phyloP scores from a whole-genome alignment of 352 stramenopile genomes.

The Porosira glacialis region DNA sequence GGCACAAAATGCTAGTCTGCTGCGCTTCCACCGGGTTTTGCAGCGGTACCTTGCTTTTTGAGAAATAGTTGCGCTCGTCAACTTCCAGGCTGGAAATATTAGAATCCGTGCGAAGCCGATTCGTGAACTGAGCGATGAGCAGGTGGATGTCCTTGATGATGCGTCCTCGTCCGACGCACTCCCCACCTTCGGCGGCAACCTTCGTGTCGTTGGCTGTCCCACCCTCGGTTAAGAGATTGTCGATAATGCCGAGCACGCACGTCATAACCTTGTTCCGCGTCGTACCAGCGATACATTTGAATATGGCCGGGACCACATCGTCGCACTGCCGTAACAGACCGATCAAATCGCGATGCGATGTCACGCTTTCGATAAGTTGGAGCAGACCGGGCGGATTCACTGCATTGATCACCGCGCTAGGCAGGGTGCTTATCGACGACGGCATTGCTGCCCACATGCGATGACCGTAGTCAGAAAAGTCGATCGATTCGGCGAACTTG shows the following conservation, averaged over 20 bases:
- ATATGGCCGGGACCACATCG: slow-evolving; percentile 51
- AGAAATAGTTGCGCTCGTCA: slow-evolving; percentile 8
- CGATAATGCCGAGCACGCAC: slow-evolving; percentile 61
- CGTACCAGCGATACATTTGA: slow-evolving; percentile 70
- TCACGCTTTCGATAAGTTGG: slow-evolving; percentile 65
- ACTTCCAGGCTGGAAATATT: slow-evolving; percentile 43
- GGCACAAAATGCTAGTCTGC: slow-evolving; percentile 74
- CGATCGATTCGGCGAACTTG: slow-evolving; percentile 65
- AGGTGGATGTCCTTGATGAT: slow-evolving; percentile 59
- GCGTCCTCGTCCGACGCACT: slow-evolving; percentile 31
- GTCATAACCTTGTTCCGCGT: slow-evolving; percentile 64
- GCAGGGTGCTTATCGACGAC: slow-evolving; percentile 62
- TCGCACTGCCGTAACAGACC: slow-evolving; percentile 55
- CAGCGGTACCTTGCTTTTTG: slow-evolving; percentile 7
- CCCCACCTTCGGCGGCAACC: not conserved
- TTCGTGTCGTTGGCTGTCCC: slow-evolving; percentile 19
- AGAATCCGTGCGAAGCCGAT: slow-evolving; percentile 38
- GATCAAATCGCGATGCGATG: slow-evolving; percentile 54
- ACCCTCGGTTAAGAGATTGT: slow-evolving; percentile 67
- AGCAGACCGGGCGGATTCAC: slow-evolving; percentile 71
- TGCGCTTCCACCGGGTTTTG: slow-evolving; percentile 39
- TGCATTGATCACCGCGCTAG: slow-evolving; percentile 69
- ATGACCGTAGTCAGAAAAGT: slow-evolving; percentile 55
- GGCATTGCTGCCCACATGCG: slow-evolving; percentile 63
- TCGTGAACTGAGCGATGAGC: slow-evolving; percentile 57